Evolutionary conservation across 805 yeast species (phyloP).

Genomic region (Saccharomycopsis schoenii): DNA sequence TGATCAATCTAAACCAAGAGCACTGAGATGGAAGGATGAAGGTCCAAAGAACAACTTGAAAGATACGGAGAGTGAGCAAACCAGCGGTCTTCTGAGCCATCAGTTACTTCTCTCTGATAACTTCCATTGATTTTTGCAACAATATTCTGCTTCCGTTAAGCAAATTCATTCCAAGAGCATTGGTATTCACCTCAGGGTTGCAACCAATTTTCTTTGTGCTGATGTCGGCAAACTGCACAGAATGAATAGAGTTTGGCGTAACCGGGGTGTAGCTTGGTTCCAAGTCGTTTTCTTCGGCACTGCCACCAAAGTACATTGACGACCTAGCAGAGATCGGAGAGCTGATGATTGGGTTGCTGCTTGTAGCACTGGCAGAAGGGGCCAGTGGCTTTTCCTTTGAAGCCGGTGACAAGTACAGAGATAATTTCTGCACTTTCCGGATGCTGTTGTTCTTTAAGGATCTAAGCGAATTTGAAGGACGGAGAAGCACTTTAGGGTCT

Average conservation of each 20-base stretch:
- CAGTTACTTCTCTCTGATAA: constrained; percentile 4
- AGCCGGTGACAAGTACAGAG: constrained; percentile 6
- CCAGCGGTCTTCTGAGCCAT: too few species aligned
- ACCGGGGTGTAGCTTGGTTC: constrained; percentile 3
- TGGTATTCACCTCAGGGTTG: not conserved
- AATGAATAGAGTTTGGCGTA: constrained; percentile 3
- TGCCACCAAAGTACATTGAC: constrained; percentile 2
- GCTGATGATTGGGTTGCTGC: constrained; percentile 1
- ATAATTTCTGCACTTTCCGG: constrained; percentile 12
- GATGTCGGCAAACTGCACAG: not conserved
- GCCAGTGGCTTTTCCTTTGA: constrained; percentile 1
- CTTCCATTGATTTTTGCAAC: constrained; percentile 7
- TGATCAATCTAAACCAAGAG: not conserved
- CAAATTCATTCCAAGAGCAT: not conserved
- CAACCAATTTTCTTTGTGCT: not conserved
- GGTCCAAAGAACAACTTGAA: not conserved
- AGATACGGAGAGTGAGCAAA: too few species aligned
- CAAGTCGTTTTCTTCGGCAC: not conserved
- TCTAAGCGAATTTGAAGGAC: not conserved
- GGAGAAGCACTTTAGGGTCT: constrained; percentile 8
- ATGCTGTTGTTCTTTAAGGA: constrained; percentile 7
- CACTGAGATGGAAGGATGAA: not conserved
- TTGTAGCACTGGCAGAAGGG: not conserved
- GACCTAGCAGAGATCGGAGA: constrained; percentile 8
- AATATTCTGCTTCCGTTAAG: not conserved